A percentile compares a stretch with the other conserved stretches of the same genome.
These are phyloP conservation scores for Lodderomyces elongisporus DNA, from an alignment of 1,139 yeast genomes.

Conservation along the genomic window DNA sequence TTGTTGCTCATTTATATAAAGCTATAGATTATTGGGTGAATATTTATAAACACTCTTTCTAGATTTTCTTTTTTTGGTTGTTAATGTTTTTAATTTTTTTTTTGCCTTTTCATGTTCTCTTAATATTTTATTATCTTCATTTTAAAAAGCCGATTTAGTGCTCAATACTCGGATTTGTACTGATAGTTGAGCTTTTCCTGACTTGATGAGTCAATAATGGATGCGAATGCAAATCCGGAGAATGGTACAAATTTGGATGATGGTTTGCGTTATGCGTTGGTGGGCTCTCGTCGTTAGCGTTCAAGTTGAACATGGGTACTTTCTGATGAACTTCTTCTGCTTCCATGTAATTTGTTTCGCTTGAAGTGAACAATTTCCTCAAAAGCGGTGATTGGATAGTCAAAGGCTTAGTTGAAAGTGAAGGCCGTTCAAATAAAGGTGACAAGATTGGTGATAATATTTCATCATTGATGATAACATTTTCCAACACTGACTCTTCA, in stretches of 20 bases:
- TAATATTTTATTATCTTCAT: too few relatives aligned
- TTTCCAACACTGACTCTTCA: slow-evolving; percentile 45
- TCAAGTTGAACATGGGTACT: slow-evolving; percentile 15
- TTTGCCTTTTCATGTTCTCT: too few relatives aligned
- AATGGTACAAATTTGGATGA: slow-evolving; percentile 17
- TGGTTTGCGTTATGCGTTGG: slow-evolving; percentile 20
- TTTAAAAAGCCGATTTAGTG: too few relatives aligned
- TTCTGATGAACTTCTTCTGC: background rate
- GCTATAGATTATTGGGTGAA: too few relatives aligned
- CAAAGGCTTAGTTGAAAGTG: background rate
- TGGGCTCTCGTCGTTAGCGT: slow-evolving; percentile 10
- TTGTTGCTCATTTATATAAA: too few relatives aligned
- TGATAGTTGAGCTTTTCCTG: too few relatives aligned
- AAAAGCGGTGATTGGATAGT: slow-evolving; percentile 6
- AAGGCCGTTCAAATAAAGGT: slow-evolving; percentile 23
- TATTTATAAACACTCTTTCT: too few relatives aligned
- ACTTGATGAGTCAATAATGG: too few relatives aligned
- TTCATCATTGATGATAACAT: slow-evolving; percentile 44
- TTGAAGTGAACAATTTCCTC: slow-evolving; percentile 1
- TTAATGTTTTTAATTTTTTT: too few relatives aligned
- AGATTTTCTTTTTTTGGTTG: too few relatives aligned
- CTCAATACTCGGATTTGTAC: too few relatives aligned
- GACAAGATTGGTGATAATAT: slow-evolving; percentile 43
- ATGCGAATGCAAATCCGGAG: too few relatives aligned
- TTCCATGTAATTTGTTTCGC: background rate